Base-by-base conservation (phyloP, 257 asterid genomes). In the Scutellaria galericulata region DNA sequence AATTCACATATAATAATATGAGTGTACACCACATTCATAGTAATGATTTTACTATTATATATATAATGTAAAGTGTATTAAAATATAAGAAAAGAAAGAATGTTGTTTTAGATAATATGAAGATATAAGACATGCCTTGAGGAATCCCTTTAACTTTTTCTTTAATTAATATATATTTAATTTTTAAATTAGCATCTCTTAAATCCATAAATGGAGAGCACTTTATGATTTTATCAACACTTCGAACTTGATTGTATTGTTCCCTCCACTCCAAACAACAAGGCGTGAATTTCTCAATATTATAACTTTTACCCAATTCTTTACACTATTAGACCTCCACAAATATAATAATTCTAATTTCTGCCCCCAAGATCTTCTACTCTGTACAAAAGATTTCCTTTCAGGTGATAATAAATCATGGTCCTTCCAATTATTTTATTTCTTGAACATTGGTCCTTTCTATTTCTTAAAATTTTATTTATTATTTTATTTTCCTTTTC, bases 241-340 rank as follows among this genome's bases (percentile, higher is more conserved):
- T n/a, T 45, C 68, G 78, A 78, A 81, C 87, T 84, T 48, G 84
- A 88, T 80, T 78, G 83, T 75, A 78, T 75, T 86, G 96, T 88
- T 88, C 90, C 94, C 96, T 76, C 87, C 83, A 81, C 87, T 86
- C 93, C 94, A 86, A 83, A 85, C 96, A 83, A 77, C 45, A 68
- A 41, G 87, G 87, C 81, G 81, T 84, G 83, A 86, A 80, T 42
- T 66, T 76, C 76, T 81, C 54, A 69, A 68, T 79, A 75, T 79
- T 87, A 72, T 83, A 79, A 65, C 37, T 71, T 58, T 54, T 66
- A 72, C 47, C 71, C 80, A 63, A 9, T 15, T 15, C 40, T 78
- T 76, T 83, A 54, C 73, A 71, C 60, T 48, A 80, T 52, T 53
- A 75, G 57, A 50, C 74, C 56, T 64, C 64, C 40, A 66, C 68